phyloP scores from a whole-genome alignment of 2,329 filamentous ascomycete species.

The Stagonosporopsis vannaccii region DNA sequence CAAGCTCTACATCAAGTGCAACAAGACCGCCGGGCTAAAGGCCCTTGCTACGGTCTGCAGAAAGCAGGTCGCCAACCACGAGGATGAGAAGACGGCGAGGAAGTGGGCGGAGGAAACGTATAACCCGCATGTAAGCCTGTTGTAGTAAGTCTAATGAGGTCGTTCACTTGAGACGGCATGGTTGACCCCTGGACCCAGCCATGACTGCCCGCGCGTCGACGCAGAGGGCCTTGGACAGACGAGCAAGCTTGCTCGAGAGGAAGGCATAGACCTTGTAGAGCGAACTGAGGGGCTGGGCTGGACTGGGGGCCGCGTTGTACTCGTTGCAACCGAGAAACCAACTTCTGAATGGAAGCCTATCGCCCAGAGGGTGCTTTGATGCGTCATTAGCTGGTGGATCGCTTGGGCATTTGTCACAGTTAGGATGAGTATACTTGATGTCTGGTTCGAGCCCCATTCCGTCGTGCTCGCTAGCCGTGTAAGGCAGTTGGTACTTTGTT shows the following conservation, averaged over 20 bases:
- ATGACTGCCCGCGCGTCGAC: slow-evolving; percentile 36
- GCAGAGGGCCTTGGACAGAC: slow-evolving; percentile 31
- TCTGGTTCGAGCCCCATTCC: neutral
- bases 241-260: slow-evolving; percentile 27
- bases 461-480: neutral
- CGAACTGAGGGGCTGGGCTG: slow-evolving; percentile 34
- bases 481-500: neutral
- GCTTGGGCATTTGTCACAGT: neutral
- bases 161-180: neutral
- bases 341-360: slow-evolving; percentile 50
- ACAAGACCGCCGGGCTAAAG: slow-evolving; percentile 36
- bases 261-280: slow-evolving; percentile 30
- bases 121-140: slow-evolving; percentile 50
- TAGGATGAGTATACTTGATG: neutral
- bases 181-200: slow-evolving; percentile 23
- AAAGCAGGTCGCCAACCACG: slow-evolving; percentile 33
- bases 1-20: slow-evolving; percentile 50
- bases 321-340: slow-evolving; percentile 49
- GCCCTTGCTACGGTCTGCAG: slow-evolving; percentile 41
- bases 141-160: slow-evolving; percentile 48
- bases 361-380: slow-evolving; percentile 40
- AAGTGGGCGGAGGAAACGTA: slow-evolving; percentile 46
- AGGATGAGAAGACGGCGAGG: slow-evolving; percentile 30
- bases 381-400: neutral
- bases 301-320: slow-evolving; percentile 48